These are phyloP conservation scores for Ustilago trichophora DNA, from an alignment of 1,284 basidiomycete genomes.

Conservation along the genomic window DNA sequence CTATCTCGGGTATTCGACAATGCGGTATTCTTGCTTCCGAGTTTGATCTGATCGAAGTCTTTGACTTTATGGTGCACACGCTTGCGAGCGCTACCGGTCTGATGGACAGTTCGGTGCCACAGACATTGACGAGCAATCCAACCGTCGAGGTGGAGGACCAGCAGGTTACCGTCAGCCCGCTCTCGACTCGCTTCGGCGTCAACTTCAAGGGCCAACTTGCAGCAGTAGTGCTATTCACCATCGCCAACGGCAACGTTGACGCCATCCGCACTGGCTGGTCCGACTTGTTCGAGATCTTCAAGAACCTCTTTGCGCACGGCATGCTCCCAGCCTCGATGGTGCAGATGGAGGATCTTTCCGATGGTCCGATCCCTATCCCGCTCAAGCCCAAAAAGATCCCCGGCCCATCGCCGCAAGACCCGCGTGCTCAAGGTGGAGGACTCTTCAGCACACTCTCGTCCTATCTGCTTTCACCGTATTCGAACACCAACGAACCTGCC, in stretches of 20 bases:
- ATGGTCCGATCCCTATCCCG: constrained; percentile 44
- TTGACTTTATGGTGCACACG: constrained; percentile 93
- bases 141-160: constrained; percentile 92
- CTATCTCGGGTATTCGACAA: constrained; percentile 93
- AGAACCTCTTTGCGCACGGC: constrained; percentile 92
- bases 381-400: constrained; percentile 70
- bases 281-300: constrained; percentile 93
- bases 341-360: constrained; percentile 89
- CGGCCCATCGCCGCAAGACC: constrained; percentile 84
- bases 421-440: constrained; percentile 81
- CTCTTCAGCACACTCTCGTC: constrained; percentile 92
- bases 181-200: constrained; percentile 92
- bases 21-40: constrained; percentile 91
- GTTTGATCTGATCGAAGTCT: constrained; percentile 90
- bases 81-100: constrained; percentile 69
- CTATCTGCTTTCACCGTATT: constrained; percentile 94
- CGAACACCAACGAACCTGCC: constrained; percentile 74
- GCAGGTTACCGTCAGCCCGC: constrained; percentile 84
- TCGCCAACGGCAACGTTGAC: constrained; percentile 95
- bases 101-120: constrained; percentile 47
- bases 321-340: constrained; percentile 81
- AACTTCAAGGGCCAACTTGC: constrained; percentile 96
- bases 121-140: constrained; percentile 77
- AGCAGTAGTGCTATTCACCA: constrained; percentile 95
- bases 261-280: constrained; percentile 92